Evolutionary conservation across 805 yeast genomes (phyloP).

Genomic region (Candida rishiriensis): DNA sequence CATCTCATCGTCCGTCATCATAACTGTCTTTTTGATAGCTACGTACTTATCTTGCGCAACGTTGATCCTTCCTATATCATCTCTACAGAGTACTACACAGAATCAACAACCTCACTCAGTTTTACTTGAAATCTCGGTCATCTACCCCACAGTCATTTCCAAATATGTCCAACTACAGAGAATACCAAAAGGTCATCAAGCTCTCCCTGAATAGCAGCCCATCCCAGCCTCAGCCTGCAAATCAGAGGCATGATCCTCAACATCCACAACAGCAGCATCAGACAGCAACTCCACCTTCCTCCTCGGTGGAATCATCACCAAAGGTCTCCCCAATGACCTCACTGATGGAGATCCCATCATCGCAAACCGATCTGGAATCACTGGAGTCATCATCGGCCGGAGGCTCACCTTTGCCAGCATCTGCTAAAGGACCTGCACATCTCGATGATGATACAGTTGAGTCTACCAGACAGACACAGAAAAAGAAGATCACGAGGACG

Average conservation of each 20-base stretch:
- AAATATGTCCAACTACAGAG: constrained; percentile 29
- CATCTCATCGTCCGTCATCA: no score
- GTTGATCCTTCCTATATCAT: no score
- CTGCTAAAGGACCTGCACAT: no score
- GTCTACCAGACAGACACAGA: constrained; percentile 1
- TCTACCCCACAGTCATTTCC: no score
- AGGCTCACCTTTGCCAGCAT: no score
- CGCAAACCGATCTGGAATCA: not conserved
- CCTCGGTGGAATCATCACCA: constrained; percentile 21
- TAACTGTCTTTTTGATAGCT: no score
- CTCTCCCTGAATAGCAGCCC: constrained; percentile 8
- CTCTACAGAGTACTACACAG: no score
- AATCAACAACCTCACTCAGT: no score
- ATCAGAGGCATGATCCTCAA: not conserved
- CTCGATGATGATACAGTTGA: no score
- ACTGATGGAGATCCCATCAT: not conserved
- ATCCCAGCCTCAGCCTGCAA: not conserved
- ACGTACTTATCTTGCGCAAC: no score
- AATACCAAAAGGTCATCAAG: constrained; percentile 29
- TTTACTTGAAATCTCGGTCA: no score
- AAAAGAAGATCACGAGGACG: constrained; percentile 31
- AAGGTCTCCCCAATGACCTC: constrained; percentile 7
- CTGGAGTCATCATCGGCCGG: no score
- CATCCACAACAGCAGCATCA: constrained; percentile 2
- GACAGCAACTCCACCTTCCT: constrained; percentile 17